These are phyloP conservation scores for Rosa chinensis DNA, from an alignment of 306 rosid genomes.

Conservation along the genomic window DNA sequence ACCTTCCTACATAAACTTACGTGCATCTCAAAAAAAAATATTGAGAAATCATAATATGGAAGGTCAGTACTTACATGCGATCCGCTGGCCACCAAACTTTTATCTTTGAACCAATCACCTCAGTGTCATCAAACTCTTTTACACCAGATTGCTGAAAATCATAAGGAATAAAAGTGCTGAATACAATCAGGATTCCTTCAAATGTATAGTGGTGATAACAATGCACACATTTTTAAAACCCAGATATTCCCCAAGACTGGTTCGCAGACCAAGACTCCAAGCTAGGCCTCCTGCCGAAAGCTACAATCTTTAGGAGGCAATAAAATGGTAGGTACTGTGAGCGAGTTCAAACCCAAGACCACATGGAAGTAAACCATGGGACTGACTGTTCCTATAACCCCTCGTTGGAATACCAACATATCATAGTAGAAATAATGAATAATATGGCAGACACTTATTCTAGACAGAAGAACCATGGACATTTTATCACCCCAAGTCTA, in stretches of 20 bases:
- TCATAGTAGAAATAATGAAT: not conserved
- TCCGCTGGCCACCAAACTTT: slow-evolving; percentile 93
- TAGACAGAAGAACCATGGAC: not conserved
- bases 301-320: not conserved
- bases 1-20: not conserved
- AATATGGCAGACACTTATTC: not conserved
- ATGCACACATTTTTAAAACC: not conserved
- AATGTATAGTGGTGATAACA: not conserved
- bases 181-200: not conserved
- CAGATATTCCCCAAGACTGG: not conserved
- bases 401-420: not conserved
- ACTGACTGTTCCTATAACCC: not conserved
- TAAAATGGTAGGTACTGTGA: not conserved
- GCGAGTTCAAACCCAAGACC: not conserved
- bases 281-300: not conserved
- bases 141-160: slow-evolving; percentile 45
- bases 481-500: not conserved
- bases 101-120: slow-evolving; percentile 59
- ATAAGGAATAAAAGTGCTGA: not conserved
- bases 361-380: not conserved
- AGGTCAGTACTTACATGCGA: slow-evolving; percentile 52
- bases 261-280: not conserved
- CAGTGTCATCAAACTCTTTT: slow-evolving; percentile 46
- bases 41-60: slow-evolving; percentile 12
- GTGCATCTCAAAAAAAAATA: not conserved